phyloP scores from a whole-genome alignment of 805 yeast species.

The Myxozyma mucilagina region DNA sequence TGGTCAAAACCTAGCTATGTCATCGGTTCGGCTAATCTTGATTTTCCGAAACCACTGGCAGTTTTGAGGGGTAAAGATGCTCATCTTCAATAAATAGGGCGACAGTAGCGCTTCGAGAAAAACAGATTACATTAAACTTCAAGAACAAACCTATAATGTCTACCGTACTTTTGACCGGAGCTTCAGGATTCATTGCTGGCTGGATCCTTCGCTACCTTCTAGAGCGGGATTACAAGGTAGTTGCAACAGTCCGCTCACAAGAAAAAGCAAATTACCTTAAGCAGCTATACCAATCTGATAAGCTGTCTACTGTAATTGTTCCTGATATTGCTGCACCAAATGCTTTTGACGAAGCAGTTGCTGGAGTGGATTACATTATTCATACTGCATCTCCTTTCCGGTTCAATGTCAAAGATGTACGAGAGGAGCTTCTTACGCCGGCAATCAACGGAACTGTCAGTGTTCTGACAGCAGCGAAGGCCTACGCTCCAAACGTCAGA shows the following conservation, averaged over 20 bases:
- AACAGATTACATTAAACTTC: too few species aligned
- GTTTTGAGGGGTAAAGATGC: too few species aligned
- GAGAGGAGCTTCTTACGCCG: constrained; percentile 48
- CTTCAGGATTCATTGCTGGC: constrained; percentile 54
- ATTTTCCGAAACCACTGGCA: too few species aligned
- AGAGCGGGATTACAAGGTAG: constrained; percentile 46
- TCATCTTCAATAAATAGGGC: too few species aligned
- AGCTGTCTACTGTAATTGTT: constrained; percentile 37
- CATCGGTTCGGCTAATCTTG: too few species aligned
- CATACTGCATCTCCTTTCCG: constrained; percentile 49
- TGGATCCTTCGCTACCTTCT: constrained; percentile 47
- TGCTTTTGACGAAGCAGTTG: constrained; percentile 53
- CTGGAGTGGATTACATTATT: constrained; percentile 41
- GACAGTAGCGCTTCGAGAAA: too few species aligned
- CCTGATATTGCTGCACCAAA: constrained; percentile 39
- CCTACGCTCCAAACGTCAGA: constrained; percentile 45
- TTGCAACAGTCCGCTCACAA: constrained; percentile 50
- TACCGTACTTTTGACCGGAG: constrained; percentile 50
- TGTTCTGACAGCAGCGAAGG: constrained; percentile 45
- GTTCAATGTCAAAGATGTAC: constrained; percentile 40
- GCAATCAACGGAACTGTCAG: constrained; percentile 51
- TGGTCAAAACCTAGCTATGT: too few species aligned
- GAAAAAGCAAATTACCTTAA: constrained; percentile 44
- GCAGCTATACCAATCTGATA: constrained; percentile 27
- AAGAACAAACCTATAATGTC: neutral